phyloP scores from a whole-genome alignment of 2,329 filamentous ascomycete species.

The Blastomyces parvus region DNA sequence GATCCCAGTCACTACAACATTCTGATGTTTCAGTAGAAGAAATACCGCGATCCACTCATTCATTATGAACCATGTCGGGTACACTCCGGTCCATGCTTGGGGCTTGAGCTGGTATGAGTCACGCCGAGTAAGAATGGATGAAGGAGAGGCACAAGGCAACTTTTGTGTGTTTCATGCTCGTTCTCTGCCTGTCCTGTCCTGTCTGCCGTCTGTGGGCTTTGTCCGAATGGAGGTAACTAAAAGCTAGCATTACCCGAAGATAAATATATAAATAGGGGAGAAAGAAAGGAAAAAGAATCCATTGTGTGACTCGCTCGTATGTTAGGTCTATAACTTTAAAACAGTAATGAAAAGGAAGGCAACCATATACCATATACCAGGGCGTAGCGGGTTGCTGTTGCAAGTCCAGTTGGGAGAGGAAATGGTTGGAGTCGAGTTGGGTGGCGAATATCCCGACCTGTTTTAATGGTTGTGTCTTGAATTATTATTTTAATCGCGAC shows the following conservation, averaged over 20 bases:
- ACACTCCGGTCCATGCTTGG: neutral
- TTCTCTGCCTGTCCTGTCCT: neutral
- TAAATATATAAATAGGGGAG: too few relatives aligned
- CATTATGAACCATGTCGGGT: too few relatives aligned
- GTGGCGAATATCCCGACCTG: neutral
- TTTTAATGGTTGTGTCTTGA: neutral
- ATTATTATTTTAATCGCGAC: neutral
- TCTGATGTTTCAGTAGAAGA: neutral
- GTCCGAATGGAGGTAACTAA: neutral
- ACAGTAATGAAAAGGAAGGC: neutral
- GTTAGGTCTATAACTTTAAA: neutral
- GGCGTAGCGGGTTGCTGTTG: neutral
- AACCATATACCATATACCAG: neutral
- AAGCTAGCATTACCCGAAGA: neutral
- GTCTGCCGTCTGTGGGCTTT: neutral
- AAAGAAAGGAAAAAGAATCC: neutral
- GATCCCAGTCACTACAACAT: neutral
- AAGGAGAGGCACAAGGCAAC: neutral
- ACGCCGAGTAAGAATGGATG: neutral
- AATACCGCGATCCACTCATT: neutral
- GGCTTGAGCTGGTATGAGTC: neutral
- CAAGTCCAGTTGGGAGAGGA: neutral
- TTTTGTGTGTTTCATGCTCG: neutral
- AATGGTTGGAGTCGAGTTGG: neutral
- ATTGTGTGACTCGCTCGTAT: neutral